Evolutionary conservation across 2,329 filamentous ascomycete species (phyloP), one percentile per base, ranked within the genome.

Genomic region (Fusarium verticillioides): DNA sequence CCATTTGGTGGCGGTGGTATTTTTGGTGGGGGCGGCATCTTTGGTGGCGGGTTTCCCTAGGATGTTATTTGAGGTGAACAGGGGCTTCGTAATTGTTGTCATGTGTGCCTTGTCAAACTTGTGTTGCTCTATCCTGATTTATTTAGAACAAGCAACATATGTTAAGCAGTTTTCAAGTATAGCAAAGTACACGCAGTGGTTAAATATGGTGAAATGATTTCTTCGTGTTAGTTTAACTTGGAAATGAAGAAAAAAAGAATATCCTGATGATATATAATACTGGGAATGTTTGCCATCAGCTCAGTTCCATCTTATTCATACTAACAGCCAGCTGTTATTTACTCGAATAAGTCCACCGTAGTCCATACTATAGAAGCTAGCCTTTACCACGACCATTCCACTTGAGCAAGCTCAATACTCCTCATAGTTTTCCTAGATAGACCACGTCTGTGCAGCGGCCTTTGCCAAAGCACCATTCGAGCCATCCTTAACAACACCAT

Each of bases 121-220:
- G 6, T 39, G 11, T 13, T 40, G 19, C 8, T 23, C 23, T 23
- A 23, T 23, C 23, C 23, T 23, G 23, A 23, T 23, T 23, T 23
- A 23, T 23, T 23, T 23, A 23, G 23, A 23, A 23, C 23, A 23
- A 23, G 23, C 23, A 23, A 23, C 23, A 23, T 23, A 23, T 23
- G 23, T 23, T 4, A 23, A 23, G 23, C 23, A 23, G 23, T 23
- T 23, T 23, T 23, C 23, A 23, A 13, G 11, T 13, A 21, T 8
- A n/a, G 37, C 19, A 1, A 23, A 18, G n/a, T 43, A 16, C 40
- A 18, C 0, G 5, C 28, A 2, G 10, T 23, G 13, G 4, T 16
- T 6, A 3, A 6, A 10, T 7, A 18, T 9, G 5, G 2, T 47
- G 21, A 9, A 11, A n/a, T 18, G 15, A 4, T 6, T 32, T 16